Conservation (phyloP, 75 land plant genomes). For the Pinus taeda region DNA sequence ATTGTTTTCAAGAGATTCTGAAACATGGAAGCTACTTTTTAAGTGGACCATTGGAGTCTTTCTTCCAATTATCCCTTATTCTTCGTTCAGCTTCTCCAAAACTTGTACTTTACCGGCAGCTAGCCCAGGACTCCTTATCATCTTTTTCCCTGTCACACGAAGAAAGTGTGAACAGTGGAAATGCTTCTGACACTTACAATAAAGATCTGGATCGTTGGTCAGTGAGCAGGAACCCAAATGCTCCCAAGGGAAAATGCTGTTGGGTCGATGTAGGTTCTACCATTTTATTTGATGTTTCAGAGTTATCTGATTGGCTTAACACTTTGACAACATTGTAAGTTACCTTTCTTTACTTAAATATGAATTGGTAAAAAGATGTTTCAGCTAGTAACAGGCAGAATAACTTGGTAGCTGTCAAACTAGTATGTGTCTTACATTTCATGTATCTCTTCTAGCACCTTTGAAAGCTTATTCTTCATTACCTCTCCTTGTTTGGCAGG, state of each 20-base stretch:
- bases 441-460: not conserved
- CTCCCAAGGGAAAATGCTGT: conserved; percentile 70
- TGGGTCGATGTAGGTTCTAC: conserved; percentile 87
- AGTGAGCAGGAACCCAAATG: conserved; percentile 38
- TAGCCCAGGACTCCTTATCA: conserved; percentile 82
- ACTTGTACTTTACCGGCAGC: conserved; percentile 78
- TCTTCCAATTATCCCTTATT: conserved; percentile 77
- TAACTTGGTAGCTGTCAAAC: not conserved
- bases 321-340: conserved; percentile 33
- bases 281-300: conserved; percentile 58
- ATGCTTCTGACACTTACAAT: conserved; percentile 5
- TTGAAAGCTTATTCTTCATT: not conserved
- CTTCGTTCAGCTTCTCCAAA: conserved; percentile 90
- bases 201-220: conserved; percentile 30
- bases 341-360: not conserved
- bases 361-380: not conserved
- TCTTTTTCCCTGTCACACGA: conserved; percentile 45
- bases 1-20: conserved; percentile 64
- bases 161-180: not conserved
- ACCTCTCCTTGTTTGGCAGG: conserved; percentile 29
- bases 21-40: conserved; percentile 56
- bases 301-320: conserved; percentile 55
- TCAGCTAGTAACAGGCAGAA: not conserved
- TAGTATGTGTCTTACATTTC: not conserved
- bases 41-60: conserved; percentile 60